Percentiles rank a stretch among this genome's conserved stretches.
Evolutionary conservation across 495 filamentous ascomycete genomes (phyloP).

Genomic region (Aspergillus cristatus): DNA sequence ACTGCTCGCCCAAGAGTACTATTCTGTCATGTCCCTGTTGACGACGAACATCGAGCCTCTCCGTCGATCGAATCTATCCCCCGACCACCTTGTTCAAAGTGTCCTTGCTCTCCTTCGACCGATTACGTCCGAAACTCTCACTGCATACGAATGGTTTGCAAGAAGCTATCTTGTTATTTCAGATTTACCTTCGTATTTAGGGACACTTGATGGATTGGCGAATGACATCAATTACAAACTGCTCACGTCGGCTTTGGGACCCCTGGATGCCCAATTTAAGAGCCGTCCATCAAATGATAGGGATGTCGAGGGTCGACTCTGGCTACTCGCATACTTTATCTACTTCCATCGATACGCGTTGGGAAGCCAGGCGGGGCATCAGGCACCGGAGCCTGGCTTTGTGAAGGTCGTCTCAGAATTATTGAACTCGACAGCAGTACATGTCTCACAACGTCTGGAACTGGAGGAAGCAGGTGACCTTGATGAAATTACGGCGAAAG

Average conservation of each 20-base stretch:
- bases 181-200: slow-evolving; percentile 30
- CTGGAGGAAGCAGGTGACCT: slow-evolving; percentile 32
- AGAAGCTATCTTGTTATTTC: slow-evolving; percentile 44
- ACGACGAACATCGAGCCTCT: slow-evolving; percentile 21
- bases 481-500: slow-evolving; percentile 20
- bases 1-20: slow-evolving; percentile 32
- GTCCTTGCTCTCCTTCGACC: slow-evolving; percentile 41
- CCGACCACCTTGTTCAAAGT: slow-evolving; percentile 20
- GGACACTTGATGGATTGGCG: slow-evolving; percentile 38
- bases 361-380: slow-evolving; percentile 28
- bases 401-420: slow-evolving; percentile 56
- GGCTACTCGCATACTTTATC: slow-evolving; percentile 77
- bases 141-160: slow-evolving; percentile 51
- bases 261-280: slow-evolving; percentile 21
- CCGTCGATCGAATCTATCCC: slow-evolving; percentile 12
- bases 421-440: slow-evolving; percentile 50
- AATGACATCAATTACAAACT: slow-evolving; percentile 44
- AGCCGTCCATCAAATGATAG: slow-evolving; percentile 12
- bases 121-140: slow-evolving; percentile 36
- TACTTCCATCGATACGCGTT: slow-evolving; percentile 53
- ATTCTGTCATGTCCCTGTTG: slow-evolving; percentile 32
- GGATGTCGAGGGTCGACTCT: slow-evolving; percentile 42
- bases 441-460: slow-evolving; percentile 49
- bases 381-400: slow-evolving; percentile 48
- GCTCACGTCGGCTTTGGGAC: slow-evolving; percentile 38